Evolutionary conservation across 768 basidiomycete genomes (phyloP), one percentile per base, ranked within the genome.

Genomic region (Omphalotus guepiniiformis): DNA sequence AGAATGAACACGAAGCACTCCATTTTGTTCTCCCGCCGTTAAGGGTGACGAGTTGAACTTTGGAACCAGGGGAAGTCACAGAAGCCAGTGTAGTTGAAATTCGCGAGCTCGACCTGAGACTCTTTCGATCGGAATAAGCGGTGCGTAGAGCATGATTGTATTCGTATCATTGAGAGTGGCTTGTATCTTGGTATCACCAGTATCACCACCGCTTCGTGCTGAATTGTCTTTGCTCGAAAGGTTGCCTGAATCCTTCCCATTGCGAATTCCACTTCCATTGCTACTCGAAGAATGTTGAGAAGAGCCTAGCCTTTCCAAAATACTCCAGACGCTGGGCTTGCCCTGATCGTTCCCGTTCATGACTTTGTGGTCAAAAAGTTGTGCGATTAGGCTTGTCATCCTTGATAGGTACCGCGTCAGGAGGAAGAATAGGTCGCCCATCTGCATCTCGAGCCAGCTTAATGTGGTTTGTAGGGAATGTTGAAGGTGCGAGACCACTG

Each of bases 261-360:
- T n/a, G n/a, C n/a, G n/a, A n/a, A n/a, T n/a, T n/a, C n/a, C n/a
- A n/a, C n/a, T n/a, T 41, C 53, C 53, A 2, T 48, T 29, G 16
- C 3, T 26, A 15, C 19, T 30, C 4, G 47, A 42, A 8, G 36
- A 42, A 30, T 43, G 46, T 16, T 52, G 53, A 3, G 67, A 68
- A 0, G 60, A 57, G 19, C 56, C 59, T 7, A n/a, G n/a, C n/a
- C n/a, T n/a, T n/a, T n/a, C n/a, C n/a, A 74, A 52, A 5, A 71
- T 52, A 37, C 59, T 65, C 73, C 78, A 81, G 4, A 85, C 69
- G 19, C 78, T 77, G 35, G 69, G 63, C 22, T 66, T 61, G 5
- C 71, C 67, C 21, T 66, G 65, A 25, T 65, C 61, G n/a, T n/a
- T n/a, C 3, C 78, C 75, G 48, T 79, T 81, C 78, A 85, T 82